A percentile compares a stretch with the other conserved stretches of the same genome.
These are phyloP conservation scores for Melastoma malabathricum DNA, from an alignment of 345 rosid genomes.

Conservation along the genomic window DNA sequence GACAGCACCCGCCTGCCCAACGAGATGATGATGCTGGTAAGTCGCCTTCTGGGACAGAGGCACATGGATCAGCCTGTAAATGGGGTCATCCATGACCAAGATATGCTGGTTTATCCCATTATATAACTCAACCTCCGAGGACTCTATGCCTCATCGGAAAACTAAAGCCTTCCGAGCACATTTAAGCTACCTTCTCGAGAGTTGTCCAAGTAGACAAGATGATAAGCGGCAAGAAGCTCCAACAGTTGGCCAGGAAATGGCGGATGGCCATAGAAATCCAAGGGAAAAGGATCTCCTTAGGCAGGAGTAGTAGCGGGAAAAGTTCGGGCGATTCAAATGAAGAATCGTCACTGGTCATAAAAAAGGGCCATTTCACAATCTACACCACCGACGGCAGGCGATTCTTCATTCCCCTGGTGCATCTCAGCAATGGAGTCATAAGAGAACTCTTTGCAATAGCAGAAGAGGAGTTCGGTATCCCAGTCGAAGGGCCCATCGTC, in stretches of 20 bases:
- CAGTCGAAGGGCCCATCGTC: background rate
- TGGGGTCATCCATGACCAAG: no score
- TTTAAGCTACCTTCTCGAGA: no score
- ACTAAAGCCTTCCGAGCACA: no score
- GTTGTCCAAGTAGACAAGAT: background rate
- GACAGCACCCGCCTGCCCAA: no score
- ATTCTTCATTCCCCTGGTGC: constrained; percentile 7
- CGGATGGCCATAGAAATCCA: constrained; percentile 4
- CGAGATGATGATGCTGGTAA: no score
- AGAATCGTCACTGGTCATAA: background rate
- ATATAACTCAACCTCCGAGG: no score
- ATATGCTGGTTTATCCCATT: no score
- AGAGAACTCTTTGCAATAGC: no score
- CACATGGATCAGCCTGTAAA: no score
- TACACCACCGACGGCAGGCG: constrained; percentile 10
- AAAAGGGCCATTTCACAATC: constrained; percentile 16
- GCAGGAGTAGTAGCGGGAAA: background rate
- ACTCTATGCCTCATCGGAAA: no score
- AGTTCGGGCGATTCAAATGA: background rate
- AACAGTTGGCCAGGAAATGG: constrained; percentile 13
- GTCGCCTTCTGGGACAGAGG: no score
- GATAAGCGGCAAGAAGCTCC: constrained; percentile 9
- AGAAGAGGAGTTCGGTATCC: no score
- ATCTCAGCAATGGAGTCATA: constrained; percentile 1
- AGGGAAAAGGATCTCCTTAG: constrained; percentile 2